phyloP scores from a whole-genome alignment of 345 rosid species.

The Corymbia maculata region DNA sequence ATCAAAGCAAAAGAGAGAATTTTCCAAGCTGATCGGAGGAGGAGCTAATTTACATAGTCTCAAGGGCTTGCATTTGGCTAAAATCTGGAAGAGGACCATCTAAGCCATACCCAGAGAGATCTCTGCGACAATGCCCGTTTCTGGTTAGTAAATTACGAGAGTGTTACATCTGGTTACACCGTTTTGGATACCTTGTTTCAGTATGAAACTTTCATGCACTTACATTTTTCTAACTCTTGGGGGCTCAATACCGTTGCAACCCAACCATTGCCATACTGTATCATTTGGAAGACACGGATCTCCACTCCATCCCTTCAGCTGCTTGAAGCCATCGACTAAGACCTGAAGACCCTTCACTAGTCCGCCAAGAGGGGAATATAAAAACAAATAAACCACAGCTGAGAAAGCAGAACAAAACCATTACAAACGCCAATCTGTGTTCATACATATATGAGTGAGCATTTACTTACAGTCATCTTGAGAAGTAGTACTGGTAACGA shows the following conservation, averaged over 20 bases:
- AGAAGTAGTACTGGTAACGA: background rate
- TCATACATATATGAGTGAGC: background rate
- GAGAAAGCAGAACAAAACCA: background rate
- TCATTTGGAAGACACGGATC: background rate
- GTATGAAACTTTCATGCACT: too few species aligned
- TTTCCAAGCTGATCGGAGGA: too few species aligned
- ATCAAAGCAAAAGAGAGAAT: background rate
- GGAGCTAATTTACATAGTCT: background rate
- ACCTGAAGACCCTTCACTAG: background rate
- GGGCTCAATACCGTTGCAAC: background rate
- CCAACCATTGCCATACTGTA: background rate
- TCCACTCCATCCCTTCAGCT: background rate
- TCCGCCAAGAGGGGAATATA: background rate
- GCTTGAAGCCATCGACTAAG: background rate
- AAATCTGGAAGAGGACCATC: background rate
- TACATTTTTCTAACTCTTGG: background rate
- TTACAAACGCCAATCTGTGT: background rate
- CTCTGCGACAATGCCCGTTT: background rate
- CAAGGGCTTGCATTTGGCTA: slow-evolving; percentile 2
- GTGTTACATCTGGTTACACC: background rate
- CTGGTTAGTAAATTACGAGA: background rate
- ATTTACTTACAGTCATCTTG: background rate
- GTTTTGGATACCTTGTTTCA: background rate
- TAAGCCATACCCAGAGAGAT: background rate
- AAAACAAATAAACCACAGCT: background rate